A percentile compares a stretch with the other conserved stretches of the same genome.
phyloP scores from a whole-genome alignment of 1,284 basidiomycete genomes.

The Leccinum pachyderme region DNA sequence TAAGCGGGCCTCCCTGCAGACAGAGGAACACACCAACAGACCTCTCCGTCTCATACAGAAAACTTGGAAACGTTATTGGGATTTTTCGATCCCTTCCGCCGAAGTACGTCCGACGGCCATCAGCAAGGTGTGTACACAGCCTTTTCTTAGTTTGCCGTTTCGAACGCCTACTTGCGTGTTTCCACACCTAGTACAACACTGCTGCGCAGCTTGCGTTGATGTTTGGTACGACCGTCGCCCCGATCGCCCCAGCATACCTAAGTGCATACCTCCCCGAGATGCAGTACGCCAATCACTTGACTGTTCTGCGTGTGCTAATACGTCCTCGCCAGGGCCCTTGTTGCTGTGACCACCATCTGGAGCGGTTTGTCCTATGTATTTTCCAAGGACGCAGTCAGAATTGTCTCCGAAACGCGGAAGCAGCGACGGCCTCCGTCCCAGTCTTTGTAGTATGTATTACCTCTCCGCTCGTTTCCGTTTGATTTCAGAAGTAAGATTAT shows the following conservation, averaged over 20 bases:
- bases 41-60: conserved; percentile 51
- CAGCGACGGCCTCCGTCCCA: conserved; percentile 24
- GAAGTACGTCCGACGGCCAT: conserved; percentile 89
- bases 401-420: conserved; percentile 43
- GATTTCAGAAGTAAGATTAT: conserved; percentile 9
- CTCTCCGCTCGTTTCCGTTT: neutral
- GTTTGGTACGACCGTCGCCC: conserved; percentile 83
- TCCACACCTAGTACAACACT: conserved; percentile 74
- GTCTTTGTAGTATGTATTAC: conserved; percentile 13
- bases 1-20: conserved; percentile 39
- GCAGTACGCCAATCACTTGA: conserved; percentile 48
- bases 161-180: neutral
- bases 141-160: neutral
- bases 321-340: conserved; percentile 60
- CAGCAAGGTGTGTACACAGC: conserved; percentile 66
- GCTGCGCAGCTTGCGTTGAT: conserved; percentile 89
- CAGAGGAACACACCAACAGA: neutral
- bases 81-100: conserved; percentile 91
- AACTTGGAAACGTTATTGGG: conserved; percentile 91
- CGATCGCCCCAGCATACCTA: conserved; percentile 70
- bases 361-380: conserved; percentile 91
- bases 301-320: conserved; percentile 6
- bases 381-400: conserved; percentile 65
- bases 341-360: conserved; percentile 88
- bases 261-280: conserved; percentile 54